Evolutionary conservation across 257 asterid genomes (phyloP).

Genomic region (Catharanthus roseus): DNA sequence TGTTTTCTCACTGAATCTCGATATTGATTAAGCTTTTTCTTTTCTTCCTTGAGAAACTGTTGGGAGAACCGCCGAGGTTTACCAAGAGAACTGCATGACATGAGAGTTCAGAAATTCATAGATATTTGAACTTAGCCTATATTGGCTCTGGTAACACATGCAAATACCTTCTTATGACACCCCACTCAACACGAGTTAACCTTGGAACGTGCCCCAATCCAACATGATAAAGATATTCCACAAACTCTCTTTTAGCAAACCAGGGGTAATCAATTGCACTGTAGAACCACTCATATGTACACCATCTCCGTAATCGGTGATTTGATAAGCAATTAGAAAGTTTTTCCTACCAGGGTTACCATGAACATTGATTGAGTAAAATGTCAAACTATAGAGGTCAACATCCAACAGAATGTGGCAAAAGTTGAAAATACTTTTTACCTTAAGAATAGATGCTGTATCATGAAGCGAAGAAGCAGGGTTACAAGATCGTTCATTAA

Average conservation of each 20-base stretch:
- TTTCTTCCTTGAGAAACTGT: conserved; percentile 93
- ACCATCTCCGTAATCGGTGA: conserved; percentile 73
- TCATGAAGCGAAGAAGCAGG: conserved; percentile 41
- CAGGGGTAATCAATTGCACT: conserved; percentile 92
- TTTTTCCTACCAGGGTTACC: conserved; percentile 39
- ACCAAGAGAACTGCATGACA: conserved; percentile 73
- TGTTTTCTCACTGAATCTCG: conserved; percentile 87
- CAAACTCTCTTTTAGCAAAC: conserved; percentile 85
- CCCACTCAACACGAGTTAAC: conserved; percentile 90
- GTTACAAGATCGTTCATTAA: conserved; percentile 36
- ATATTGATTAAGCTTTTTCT: conserved; percentile 79
- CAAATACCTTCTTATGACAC: conserved; percentile 79
- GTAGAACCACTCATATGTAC: conserved; percentile 88
- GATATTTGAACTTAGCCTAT: neutral
- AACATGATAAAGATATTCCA: conserved; percentile 76
- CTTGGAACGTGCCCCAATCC: conserved; percentile 88
- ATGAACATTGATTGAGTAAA: conserved; percentile 12
- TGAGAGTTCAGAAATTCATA: neutral
- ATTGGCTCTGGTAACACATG: neutral
- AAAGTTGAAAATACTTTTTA: conserved; percentile 8
- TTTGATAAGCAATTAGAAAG: conserved; percentile 58
- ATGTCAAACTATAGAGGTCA: conserved; percentile 6
- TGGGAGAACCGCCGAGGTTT: conserved; percentile 88
- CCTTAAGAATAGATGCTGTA: conserved; percentile 41
- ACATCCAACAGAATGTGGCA: neutral